Evolutionary conservation across 805 yeast species (phyloP), one percentile per base, ranked within the genome.

Genomic region (Candida orba): DNA sequence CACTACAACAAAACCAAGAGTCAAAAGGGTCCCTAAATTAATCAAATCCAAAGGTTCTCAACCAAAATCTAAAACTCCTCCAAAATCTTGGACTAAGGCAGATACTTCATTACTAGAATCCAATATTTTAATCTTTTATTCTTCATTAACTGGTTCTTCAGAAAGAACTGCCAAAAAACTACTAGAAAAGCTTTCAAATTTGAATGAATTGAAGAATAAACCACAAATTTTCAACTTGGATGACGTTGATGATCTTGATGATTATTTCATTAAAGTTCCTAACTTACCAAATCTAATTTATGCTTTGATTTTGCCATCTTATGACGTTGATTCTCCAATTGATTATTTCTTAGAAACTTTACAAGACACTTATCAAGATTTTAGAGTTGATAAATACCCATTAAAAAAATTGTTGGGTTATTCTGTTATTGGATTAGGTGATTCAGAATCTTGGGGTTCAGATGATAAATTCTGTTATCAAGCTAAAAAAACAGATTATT

Each of bases 291-390:
- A 78, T 43, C 64, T 75, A 34, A 64, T 87, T 12, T 89, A 87
- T 55, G 59, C 90, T 32, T 51, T 89, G 46, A 86, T 89, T 14
- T 68, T 89, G 29, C 97, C 97, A 2, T 87, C 96, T 0, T 89
- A 89, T 58, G 96, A 88, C 51, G 84, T 90, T 0, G 97, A 89
- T 60, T 85, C 95, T 2, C 96, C 97, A 13, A 72, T 90, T 29
- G 97, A 89, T 62, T 90, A 79, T 58, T 87, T 88, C 61, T 66
- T 89, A 44, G 95, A 86, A 54, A 79, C 85, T 36, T 68, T 89
- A 51, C 72, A 77, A 49, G 96, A 89, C 43, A 87, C 95, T 2
- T 77, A 77, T 48, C 81, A 82, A 48, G 97, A 89, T 61, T 87
- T 87, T 66, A 72, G 96, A 52, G 76, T 89, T 30, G 95, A 88